Evolutionary conservation across 805 yeast genomes (phyloP), one percentile per base, ranked within the genome.

Genomic region (Nakazawaea sp.): DNA sequence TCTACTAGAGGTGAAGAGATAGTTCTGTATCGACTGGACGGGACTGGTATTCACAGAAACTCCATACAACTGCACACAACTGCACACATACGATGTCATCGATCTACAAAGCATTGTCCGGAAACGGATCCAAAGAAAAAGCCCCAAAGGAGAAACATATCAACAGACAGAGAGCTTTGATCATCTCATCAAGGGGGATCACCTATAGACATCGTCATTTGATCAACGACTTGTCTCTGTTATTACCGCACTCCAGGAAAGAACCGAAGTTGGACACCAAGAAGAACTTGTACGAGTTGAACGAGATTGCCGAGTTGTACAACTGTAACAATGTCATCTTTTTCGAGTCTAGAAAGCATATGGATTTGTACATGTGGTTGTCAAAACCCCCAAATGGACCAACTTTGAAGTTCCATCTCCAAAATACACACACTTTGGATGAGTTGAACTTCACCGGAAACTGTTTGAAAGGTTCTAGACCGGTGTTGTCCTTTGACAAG

Each of bases 321-420:
- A 92, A 92, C 70, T 92, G 98, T 72, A 92, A 92, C 64, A 92
- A 92, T 57, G 75, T 92, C 48, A 67, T 88, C 57, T 92, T 83
- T 58, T 92, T 92, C 58, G 98, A 92, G 62, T 86, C 95, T 38
- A 81, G 97, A 66, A 92, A 92, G 62, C 97, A 90, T 62, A 84
- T 79, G 60, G 98, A 92, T 63, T 75, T 92, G 53, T 92, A 92
- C 59, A 61, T 92, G 59, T 92, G 97, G 96, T 59, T 92, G 45
- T 76, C 96, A 24, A 90, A 92, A 62, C 92, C 97, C 20, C 98
- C 98, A 30, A 90, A 92, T 58, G 98, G 98, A 1, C 98, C 98
- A 42, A 90, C 97, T 18, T 66, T 85, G 52, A 92, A 92, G 62
- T 90, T 92, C 60, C 92, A 82, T 56, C 73, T 92, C 42, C 96